phyloP scores from a whole-genome alignment of 2,329 filamentous ascomycete species.

The Beauveria asiatica region DNA sequence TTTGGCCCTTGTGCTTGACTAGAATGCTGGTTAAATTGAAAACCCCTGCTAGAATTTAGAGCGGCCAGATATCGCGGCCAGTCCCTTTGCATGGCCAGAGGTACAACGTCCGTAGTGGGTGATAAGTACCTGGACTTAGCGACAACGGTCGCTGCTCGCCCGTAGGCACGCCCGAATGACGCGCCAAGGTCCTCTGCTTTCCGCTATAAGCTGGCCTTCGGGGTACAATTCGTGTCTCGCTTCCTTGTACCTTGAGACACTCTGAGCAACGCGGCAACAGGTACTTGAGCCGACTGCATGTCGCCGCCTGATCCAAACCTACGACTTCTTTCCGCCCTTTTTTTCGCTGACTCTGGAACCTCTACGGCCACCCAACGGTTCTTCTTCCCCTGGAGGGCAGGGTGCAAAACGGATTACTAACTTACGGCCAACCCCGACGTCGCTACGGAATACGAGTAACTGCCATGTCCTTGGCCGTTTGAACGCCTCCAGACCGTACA shows the following conservation, averaged over 20 bases:
- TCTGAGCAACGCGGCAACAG: neutral
- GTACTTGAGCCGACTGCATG: neutral
- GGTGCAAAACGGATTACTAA: neutral
- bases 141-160: neutral
- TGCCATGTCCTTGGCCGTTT: constrained; percentile 4
- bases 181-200: neutral
- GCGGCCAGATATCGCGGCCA: constrained; percentile 9
- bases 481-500: neutral
- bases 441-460: constrained; percentile 1
- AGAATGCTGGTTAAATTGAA: constrained; percentile 7
- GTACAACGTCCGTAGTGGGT: neutral
- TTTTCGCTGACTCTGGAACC: neutral
- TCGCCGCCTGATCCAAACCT: constrained; percentile 4
- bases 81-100: neutral
- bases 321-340: constrained; percentile 9
- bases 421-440: neutral
- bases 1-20: neutral
- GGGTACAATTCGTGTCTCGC: neutral
- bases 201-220: neutral
- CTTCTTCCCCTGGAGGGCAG: constrained; percentile 8
- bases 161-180: neutral
- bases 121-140: constrained; percentile 10
- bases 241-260: neutral
- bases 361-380: neutral
- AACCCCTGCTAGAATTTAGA: neutral